Conservation (phyloP, 208 protist species). For the Trypanosoma vivax region DNA sequence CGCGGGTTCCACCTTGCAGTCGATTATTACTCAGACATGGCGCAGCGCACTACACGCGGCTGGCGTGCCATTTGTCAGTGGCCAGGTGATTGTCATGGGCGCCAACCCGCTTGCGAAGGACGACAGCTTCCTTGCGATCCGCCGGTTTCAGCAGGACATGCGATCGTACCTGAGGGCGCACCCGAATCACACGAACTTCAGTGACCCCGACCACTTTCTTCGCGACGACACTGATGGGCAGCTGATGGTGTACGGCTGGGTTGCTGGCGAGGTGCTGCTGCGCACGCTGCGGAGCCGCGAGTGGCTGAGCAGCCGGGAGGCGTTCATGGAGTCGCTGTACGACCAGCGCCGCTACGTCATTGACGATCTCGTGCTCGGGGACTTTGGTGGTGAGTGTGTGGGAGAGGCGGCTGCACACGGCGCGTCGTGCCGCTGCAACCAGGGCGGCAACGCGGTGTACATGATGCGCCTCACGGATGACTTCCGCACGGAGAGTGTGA, state of each 20-base stretch:
- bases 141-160: conserved; percentile 16
- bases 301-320: neutral
- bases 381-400: conserved; percentile 14
- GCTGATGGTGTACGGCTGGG: too few species aligned
- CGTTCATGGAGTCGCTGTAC: conserved; percentile 16
- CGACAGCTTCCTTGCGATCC: conserved; percentile 10
- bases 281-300: too few species aligned
- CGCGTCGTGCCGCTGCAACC: conserved; percentile 6
- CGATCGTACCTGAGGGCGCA: conserved; percentile 9
- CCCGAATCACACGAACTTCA: neutral
- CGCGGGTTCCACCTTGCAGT: neutral
- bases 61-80: neutral
- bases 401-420: neutral
- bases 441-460: conserved; percentile 10
- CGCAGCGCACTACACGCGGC: conserved; percentile 1
- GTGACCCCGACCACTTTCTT: conserved; percentile 1
- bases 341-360: conserved; percentile 15
- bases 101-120: conserved; percentile 20
- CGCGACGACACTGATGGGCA: conserved; percentile 12
- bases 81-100: conserved; percentile 18
- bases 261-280: too few species aligned
- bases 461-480: conserved; percentile 3
- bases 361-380: conserved; percentile 18
- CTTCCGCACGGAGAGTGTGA: neutral
- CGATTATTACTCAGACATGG: neutral